Evolutionary conservation across 2,329 filamentous ascomycete species (phyloP), one percentile per base, ranked within the genome.

Genomic region (Ophiocordyceps camponoti-leonardi): DNA sequence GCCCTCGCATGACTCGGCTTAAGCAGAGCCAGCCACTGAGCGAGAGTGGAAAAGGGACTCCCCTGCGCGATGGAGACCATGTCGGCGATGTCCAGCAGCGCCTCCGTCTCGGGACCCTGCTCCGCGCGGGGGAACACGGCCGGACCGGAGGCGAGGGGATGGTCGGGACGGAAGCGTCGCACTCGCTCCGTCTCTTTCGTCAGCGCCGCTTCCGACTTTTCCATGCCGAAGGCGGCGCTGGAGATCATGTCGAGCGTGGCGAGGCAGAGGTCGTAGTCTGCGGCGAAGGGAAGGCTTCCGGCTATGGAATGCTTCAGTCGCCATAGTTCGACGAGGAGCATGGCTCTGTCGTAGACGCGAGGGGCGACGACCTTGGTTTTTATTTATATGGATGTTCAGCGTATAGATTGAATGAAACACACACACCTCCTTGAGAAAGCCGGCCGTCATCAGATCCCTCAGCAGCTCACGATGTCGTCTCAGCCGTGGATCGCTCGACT

Each of bases 391-490:
- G n/a, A n/a, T n/a, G n/a, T n/a, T n/a, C n/a, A n/a, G n/a, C n/a
- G n/a, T n/a, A n/a, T n/a, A n/a, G n/a, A n/a, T n/a, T n/a, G n/a
- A n/a, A n/a, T n/a, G n/a, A n/a, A n/a, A n/a, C n/a, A n/a, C 6
- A 14, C 13, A 18, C 14, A 33, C 23, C 23, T 8, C 42, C 18
- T 8, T 28, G 19, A 66, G 48, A 44, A 66, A 65, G 11, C 44
- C 51, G 0, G 61, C 58, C 2, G 60, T 53, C 63, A 66, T 63
- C 7, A 65, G 50, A 39, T 65, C 62, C 41, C 55, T 52, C 4
- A 64, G 48, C 3, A 66, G 53, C 40, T 58, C 54, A 44, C 54
- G 59, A 40, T 63, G 58, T 14, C 39, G 43, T 49, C 56, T 61
- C 49, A 58, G 61, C 7, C 55, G 51, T 3, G 59, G 56, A 45